Conservation (phyloP, 768 basidiomycete genomes). For the Xerocomus brunneocitrinus region DNA sequence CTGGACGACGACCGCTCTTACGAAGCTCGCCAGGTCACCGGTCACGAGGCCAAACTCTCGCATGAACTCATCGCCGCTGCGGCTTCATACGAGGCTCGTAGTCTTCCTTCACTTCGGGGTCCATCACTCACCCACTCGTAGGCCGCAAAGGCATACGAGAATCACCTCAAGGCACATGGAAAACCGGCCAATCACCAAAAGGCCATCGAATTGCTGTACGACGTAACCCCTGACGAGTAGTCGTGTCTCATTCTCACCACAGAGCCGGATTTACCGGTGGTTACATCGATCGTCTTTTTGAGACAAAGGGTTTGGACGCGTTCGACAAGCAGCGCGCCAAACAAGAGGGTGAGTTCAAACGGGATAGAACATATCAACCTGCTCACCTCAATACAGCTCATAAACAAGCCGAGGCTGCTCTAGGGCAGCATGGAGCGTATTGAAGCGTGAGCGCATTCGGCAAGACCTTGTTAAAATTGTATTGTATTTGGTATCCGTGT, state of each 20-base stretch:
- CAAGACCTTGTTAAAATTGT: not conserved
- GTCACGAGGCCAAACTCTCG: conserved; percentile 19
- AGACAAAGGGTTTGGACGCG: conserved; percentile 24
- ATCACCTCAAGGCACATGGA: conserved; percentile 16
- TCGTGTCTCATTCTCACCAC: not conserved
- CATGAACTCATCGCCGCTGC: conserved; percentile 28
- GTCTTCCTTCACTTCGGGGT: not conserved
- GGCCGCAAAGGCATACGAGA: conserved; percentile 29
- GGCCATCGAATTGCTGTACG: conserved; percentile 26
- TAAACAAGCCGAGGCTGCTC: conserved; percentile 1
- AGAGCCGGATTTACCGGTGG: conserved; percentile 28
- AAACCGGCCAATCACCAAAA: conserved; percentile 22
- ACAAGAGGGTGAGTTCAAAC: conserved; percentile 15
- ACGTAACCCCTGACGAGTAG: not conserved
- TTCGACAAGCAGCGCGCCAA: conserved; percentile 20
- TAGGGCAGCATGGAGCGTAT: conserved; percentile 14
- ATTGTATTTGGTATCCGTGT: conserved; percentile 13
- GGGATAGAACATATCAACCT: too few species aligned
- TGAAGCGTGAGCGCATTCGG: conserved; percentile 1
- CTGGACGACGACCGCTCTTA: not conserved
- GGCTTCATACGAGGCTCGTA: conserved; percentile 24
- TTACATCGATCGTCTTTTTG: conserved; percentile 20
- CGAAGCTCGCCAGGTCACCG: conserved; percentile 5
- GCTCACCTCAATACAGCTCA: conserved; percentile 14
- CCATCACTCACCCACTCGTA: conserved; percentile 6